A percentile compares a stretch with the other conserved stretches of the same genome.
Conservation (phyloP, 1,284 basidiomycete genomes). For the Pseudozyma tsukubaensis region DNA sequence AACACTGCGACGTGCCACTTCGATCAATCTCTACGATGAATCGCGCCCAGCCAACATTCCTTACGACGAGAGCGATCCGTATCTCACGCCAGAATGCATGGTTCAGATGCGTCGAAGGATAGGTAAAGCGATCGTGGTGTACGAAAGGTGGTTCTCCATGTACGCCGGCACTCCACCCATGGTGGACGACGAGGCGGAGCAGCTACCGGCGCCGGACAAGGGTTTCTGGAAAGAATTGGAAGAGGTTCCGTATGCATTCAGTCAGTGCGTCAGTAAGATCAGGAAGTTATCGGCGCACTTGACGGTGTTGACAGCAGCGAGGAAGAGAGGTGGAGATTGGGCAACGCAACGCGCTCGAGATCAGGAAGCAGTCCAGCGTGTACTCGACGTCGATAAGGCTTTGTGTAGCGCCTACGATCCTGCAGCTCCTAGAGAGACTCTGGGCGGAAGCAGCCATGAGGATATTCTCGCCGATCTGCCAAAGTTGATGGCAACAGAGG, state of each 20-base stretch:
- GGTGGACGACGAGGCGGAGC: constrained; percentile 34
- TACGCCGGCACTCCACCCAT: constrained; percentile 33
- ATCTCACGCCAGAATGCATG: constrained; percentile 17
- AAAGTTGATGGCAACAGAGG: constrained; percentile 11
- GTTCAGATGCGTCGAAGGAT: constrained; percentile 30
- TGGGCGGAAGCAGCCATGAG: constrained; percentile 1
- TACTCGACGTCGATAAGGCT: constrained; percentile 27
- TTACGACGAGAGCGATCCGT: constrained; percentile 6
- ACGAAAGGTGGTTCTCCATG: constrained; percentile 28
- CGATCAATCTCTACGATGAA: constrained; percentile 30
- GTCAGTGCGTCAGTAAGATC: constrained; percentile 14
- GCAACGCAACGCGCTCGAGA: constrained; percentile 19
- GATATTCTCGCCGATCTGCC: constrained; percentile 25
- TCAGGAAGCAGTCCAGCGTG: constrained; percentile 21
- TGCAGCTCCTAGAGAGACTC: not conserved
- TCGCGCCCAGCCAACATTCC: constrained; percentile 4
- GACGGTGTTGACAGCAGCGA: constrained; percentile 5
- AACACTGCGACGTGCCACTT: constrained; percentile 26
- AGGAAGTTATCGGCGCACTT: constrained; percentile 21
- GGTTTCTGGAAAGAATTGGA: constrained; percentile 11
- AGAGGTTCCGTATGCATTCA: constrained; percentile 5
- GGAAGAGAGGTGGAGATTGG: constrained; percentile 25
- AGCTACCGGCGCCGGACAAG: constrained; percentile 3
- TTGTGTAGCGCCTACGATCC: constrained; percentile 28
- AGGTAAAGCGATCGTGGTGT: constrained; percentile 11